A percentile compares a stretch with the other conserved stretches of the same genome.
Evolutionary conservation across 495 filamentous ascomycete species (phyloP).

Genomic region (Thozetella sp.): DNA sequence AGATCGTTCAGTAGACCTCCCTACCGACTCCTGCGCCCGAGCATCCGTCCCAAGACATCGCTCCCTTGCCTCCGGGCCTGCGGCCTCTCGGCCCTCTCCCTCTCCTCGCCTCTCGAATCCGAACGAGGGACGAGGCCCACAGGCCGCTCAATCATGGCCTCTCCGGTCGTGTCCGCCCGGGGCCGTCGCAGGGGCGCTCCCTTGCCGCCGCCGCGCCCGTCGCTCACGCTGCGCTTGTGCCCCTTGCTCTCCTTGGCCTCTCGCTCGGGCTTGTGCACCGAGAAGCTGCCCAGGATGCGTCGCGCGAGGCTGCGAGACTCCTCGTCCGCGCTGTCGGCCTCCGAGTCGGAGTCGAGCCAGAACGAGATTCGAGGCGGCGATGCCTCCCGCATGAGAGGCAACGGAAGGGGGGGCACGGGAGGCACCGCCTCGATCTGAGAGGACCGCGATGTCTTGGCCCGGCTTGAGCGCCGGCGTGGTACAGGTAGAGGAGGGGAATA

Average conservation of each 20-base stretch:
- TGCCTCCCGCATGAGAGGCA: neutral
- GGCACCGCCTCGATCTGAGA: neutral
- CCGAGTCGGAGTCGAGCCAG: slow-evolving; percentile 17
- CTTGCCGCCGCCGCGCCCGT: slow-evolving; percentile 1
- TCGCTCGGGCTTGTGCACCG: neutral
- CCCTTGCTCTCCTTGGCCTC: neutral
- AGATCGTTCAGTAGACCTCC: neutral
- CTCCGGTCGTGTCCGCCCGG: neutral
- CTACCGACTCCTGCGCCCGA: neutral
- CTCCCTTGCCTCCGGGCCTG: neutral
- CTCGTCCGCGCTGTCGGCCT: slow-evolving; percentile 10
- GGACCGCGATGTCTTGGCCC: neutral
- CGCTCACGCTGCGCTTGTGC: slow-evolving; percentile 17
- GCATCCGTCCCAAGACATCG: neutral
- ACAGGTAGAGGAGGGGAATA: neutral
- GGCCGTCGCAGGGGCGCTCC: neutral
- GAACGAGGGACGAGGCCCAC: neutral
- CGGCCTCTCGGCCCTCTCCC: neutral
- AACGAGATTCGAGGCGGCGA: neutral
- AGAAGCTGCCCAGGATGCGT: slow-evolving; percentile 17
- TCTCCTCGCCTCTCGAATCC: neutral
- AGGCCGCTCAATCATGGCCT: neutral
- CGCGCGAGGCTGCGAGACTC: slow-evolving; percentile 13
- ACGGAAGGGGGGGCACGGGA: neutral
- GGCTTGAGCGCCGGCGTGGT: neutral